phyloP scores from a whole-genome alignment of 805 yeast genomes.

The Candida endomychidarum region DNA sequence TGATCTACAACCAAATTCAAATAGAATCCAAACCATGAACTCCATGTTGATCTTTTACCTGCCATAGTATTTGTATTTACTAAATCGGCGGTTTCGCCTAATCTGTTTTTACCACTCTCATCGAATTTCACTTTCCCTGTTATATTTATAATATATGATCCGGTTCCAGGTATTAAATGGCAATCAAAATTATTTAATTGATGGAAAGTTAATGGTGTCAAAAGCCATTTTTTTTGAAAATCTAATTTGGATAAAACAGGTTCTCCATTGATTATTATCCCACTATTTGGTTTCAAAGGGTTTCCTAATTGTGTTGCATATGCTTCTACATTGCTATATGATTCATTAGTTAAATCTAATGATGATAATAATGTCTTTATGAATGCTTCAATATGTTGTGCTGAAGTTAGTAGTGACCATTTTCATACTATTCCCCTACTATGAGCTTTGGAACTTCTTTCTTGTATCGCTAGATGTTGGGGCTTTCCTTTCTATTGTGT shows the following conservation, averaged over 20 bases:
- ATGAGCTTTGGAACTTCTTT: too few species aligned
- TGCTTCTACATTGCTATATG: constrained; percentile 31
- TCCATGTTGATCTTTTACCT: constrained; percentile 55
- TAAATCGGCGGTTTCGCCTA: constrained; percentile 64
- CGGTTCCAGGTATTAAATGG: constrained; percentile 67
- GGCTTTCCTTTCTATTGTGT: too few species aligned
- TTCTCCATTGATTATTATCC: constrained; percentile 58
- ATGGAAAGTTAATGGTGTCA: constrained; percentile 59
- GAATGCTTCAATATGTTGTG: constrained; percentile 38
- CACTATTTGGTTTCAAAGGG: constrained; percentile 50
- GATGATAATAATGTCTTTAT: constrained; percentile 33
- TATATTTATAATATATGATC: constrained; percentile 49
- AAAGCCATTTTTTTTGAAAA: constrained; percentile 60
- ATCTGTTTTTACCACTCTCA: constrained; percentile 67
- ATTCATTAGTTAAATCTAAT: constrained; percentile 36
- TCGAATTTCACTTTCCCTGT: constrained; percentile 71
- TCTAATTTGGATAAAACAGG: constrained; percentile 48
- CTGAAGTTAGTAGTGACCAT: constrained; percentile 15
- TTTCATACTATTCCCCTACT: too few species aligned
- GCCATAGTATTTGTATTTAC: constrained; percentile 17
- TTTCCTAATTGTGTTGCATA: constrained; percentile 49
- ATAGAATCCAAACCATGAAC: constrained; percentile 70
- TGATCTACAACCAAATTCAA: constrained; percentile 57
- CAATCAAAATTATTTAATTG: constrained; percentile 62
- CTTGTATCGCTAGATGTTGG: too few species aligned